Evolutionary conservation across 352 stramenopile species (phyloP), one percentile per base, ranked within the genome.

Genomic region (Phytophthora hybrid): DNA sequence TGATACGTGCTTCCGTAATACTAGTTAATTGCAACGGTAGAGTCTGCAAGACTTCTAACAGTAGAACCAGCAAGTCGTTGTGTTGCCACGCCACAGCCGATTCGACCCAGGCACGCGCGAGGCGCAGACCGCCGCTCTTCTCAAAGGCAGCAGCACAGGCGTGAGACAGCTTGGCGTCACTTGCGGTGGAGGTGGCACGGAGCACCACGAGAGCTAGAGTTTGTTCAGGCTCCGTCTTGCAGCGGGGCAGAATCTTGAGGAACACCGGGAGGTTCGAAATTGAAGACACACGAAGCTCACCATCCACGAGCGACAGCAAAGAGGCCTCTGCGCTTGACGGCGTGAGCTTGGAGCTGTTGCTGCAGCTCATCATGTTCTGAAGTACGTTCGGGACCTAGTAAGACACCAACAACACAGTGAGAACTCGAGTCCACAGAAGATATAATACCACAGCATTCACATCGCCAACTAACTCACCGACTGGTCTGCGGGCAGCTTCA

Each of bases 1-100:
- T 96, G 72, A 96, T 96, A 59, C 81, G 80, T 67, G 89, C 89
- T 76, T 95, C 88, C 53, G 89, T 96, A 78, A 96, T 96, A 79
- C 88, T 94, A 76, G 78, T 84, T 75, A 96, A 87, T 80, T 93
- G 85, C 61, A 96, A 79, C 53, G 89, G 88, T 70, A 96, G 73
- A 31, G 81, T 82, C 75, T 95, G 91, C 55, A 96, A 73, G 63
- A 94, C 88, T 73, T 92, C 83, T 72, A 96, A 82, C 53, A 96
- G 76, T 57, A 95, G 72, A 57, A 94, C 84, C 47, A 96, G 77
- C 55, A 96, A 78, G 54, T 94, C 87, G 31, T 80, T 91, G 73
- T 96, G 89, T 69, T 89, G 87, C 85, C 87, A 95, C 21, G 90
- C 79, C 5, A 95, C 85, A 16, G 88, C 88, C 54, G 87, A 81